These are phyloP conservation scores for Rhizodiscina lignyota DNA, from an alignment of 495 filamentous ascomycete species.

Conservation along the genomic window DNA sequence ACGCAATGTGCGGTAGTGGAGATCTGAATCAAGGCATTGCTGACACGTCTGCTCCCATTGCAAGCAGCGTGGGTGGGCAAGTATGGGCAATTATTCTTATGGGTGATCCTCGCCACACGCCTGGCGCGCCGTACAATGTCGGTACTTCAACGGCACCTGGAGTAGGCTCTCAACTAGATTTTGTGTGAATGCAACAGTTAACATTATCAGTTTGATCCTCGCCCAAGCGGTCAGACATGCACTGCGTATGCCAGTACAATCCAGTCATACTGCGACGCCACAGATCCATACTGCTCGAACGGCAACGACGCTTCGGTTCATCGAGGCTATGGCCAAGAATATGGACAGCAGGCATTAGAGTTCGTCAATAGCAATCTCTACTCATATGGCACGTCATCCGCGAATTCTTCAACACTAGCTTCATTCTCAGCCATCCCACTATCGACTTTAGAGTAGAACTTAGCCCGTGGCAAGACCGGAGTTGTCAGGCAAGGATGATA, in stretches of 20 bases:
- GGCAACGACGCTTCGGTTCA: conserved; percentile 38
- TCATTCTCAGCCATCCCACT: no score
- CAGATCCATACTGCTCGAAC: conserved; percentile 49
- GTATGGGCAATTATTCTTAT: conserved; percentile 46
- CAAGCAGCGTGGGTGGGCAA: conserved; percentile 28
- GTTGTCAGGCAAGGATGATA: no score
- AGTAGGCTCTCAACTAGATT: conserved; percentile 29
- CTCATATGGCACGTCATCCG: no score
- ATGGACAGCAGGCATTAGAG: conserved; percentile 35
- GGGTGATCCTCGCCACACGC: conserved; percentile 39
- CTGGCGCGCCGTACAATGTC: conserved; percentile 40
- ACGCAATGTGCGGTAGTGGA: conserved; percentile 43
- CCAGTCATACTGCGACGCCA: conserved; percentile 42
- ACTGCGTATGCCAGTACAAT: conserved; percentile 34
- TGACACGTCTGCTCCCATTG: conserved; percentile 29
- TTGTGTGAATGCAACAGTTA: no score
- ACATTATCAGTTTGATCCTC: conserved; percentile 34
- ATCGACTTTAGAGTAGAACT: no score
- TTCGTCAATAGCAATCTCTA: conserved; percentile 36
- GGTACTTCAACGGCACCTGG: conserved; percentile 39
- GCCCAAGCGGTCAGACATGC: conserved; percentile 36
- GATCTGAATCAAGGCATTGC: conserved; percentile 32
- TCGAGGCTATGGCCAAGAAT: conserved; percentile 40
- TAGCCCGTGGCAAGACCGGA: no score
- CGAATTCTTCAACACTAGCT: no score